These are phyloP conservation scores for Madurella mycetomatis DNA, from an alignment of 2,329 filamentous ascomycete species.

Conservation along the genomic window DNA sequence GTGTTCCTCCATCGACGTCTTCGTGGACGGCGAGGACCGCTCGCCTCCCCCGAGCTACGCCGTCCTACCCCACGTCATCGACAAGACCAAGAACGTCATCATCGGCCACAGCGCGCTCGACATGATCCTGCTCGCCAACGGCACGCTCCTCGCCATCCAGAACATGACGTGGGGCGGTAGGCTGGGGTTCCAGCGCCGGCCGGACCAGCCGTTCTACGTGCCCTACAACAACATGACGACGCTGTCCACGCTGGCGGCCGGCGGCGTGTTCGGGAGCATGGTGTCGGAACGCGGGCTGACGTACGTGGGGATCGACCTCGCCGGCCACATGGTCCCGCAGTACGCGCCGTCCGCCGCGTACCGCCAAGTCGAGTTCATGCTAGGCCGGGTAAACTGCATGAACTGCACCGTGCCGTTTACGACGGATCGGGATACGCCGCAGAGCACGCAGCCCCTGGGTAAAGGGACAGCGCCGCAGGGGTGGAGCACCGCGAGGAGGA, in stretches of 20 bases:
- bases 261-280: slow-evolving; percentile 64
- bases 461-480: slow-evolving; percentile 30
- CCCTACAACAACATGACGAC: slow-evolving; percentile 53
- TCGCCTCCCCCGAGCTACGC: slow-evolving; percentile 51
- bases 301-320: slow-evolving; percentile 57
- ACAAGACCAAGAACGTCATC: slow-evolving; percentile 66
- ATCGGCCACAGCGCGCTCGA: slow-evolving; percentile 70
- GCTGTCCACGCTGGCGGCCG: slow-evolving; percentile 31
- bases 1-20: slow-evolving; percentile 31
- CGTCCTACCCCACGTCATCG: slow-evolving; percentile 67
- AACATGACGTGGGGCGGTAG: slow-evolving; percentile 76
- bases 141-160: slow-evolving; percentile 67
- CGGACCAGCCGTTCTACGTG: slow-evolving; percentile 62
- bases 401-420: slow-evolving; percentile 38
- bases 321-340: slow-evolving; percentile 66
- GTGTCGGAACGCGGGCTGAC: slow-evolving; percentile 75
- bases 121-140: slow-evolving; percentile 63
- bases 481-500: slow-evolving; percentile 20
- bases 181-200: slow-evolving; percentile 62
- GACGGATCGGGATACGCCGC: slow-evolving; percentile 24
- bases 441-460: slow-evolving; percentile 27
- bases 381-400: slow-evolving; percentile 63
- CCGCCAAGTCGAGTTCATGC: slow-evolving; percentile 68
- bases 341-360: slow-evolving; percentile 66
- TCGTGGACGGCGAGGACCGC: slow-evolving; percentile 42